Evolutionary conservation across 208 protist genomes (phyloP).

Genomic region (Tritrichomonas foetus): DNA sequence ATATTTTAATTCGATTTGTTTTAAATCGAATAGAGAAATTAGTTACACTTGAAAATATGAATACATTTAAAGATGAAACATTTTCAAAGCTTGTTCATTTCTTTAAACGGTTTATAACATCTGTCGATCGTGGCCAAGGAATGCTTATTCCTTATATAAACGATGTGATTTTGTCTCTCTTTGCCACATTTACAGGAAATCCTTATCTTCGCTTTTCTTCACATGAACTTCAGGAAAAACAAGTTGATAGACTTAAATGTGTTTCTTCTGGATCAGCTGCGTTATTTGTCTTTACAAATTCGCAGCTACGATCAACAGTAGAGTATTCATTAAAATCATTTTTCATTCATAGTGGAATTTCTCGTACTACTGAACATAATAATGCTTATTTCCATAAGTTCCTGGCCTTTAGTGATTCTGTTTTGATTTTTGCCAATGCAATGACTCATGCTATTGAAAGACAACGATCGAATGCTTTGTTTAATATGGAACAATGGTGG

Average conservation of each 20-base stretch:
- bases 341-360: no score
- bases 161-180: background rate
- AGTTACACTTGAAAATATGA: background rate
- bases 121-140: background rate
- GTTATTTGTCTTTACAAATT: no score
- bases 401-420: background rate
- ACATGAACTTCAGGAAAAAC: no score
- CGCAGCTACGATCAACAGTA: no score
- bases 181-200: background rate
- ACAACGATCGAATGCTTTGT: background rate
- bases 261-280: no score
- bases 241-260: no score
- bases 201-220: background rate
- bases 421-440: background rate
- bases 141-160: background rate
- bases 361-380: background rate
- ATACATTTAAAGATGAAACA: background rate
- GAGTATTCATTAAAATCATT: no score
- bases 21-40: background rate
- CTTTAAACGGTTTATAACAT: background rate
- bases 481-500: background rate
- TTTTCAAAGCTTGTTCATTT: background rate
- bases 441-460: background rate
- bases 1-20: background rate
- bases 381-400: background rate